A percentile compares a stretch with the other conserved stretches of the same genome.
phyloP scores from a whole-genome alignment of 2,329 filamentous ascomycete genomes.

The Zymoseptoria pseudotritici region DNA sequence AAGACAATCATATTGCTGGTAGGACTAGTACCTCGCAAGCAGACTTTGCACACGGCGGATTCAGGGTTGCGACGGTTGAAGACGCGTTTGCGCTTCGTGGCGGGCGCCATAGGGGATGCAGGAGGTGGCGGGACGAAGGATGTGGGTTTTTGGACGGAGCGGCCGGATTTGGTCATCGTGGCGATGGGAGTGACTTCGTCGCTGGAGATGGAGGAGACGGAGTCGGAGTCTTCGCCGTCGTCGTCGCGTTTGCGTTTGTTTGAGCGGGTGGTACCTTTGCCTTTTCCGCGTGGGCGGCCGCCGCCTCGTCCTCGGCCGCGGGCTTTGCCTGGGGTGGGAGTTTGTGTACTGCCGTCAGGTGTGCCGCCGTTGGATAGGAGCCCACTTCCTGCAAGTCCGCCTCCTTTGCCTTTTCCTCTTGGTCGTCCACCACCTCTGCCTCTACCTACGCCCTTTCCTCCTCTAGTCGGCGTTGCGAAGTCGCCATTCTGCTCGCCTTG shows the following conservation, averaged over 20 bases:
- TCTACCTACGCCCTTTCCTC: conserved; percentile 21
- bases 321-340: conserved; percentile 10
- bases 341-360: conserved; percentile 9
- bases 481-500: not conserved
- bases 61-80: conserved; percentile 46
- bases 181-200: conserved; percentile 47
- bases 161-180: conserved; percentile 68
- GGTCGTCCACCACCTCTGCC: conserved; percentile 28
- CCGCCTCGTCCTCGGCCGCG: conserved; percentile 33
- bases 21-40: conserved; percentile 64
- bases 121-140: conserved; percentile 52
- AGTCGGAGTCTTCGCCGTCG: conserved; percentile 31
- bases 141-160: conserved; percentile 60
- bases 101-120: conserved; percentile 36
- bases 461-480: not conserved
- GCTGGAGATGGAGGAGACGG: conserved; percentile 17
- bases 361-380: not conserved
- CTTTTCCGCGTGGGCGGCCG: conserved; percentile 27
- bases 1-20: conserved; percentile 75
- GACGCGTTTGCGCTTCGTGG: conserved; percentile 52
- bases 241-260: conserved; percentile 31
- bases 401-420: conserved; percentile 32
- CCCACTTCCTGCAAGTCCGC: conserved; percentile 18
- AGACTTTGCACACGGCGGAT: conserved; percentile 61
- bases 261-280: conserved; percentile 27